These are phyloP conservation scores for Hymenoscyphus repandus DNA, from an alignment of 2,329 filamentous ascomycete species.

Conservation along the genomic window DNA sequence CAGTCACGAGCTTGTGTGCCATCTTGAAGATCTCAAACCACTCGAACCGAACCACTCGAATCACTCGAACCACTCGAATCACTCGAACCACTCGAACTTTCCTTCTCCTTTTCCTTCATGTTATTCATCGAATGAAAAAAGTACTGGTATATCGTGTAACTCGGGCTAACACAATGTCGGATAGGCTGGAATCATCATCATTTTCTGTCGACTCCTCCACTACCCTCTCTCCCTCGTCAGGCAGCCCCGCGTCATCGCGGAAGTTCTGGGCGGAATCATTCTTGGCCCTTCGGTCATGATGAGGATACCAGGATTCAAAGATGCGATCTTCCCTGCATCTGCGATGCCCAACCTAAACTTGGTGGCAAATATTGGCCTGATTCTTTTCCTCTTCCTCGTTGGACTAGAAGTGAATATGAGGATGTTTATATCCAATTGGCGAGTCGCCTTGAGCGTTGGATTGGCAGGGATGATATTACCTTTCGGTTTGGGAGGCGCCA, in stretches of 20 bases:
- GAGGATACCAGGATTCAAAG: slow-evolving; percentile 72
- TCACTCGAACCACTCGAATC: too few relatives aligned
- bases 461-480: slow-evolving; percentile 75
- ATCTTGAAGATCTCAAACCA: too few relatives aligned
- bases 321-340: slow-evolving; percentile 67
- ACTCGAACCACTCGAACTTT: too few relatives aligned
- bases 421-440: slow-evolving; percentile 75
- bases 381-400: slow-evolving; percentile 83
- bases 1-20: too few relatives aligned
- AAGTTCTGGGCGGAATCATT: slow-evolving; percentile 79
- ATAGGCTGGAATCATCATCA: slow-evolving; percentile 66
- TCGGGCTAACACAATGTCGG: slow-evolving; percentile 9
- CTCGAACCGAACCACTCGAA: too few relatives aligned
- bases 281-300: slow-evolving; percentile 86
- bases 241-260: slow-evolving; percentile 77
- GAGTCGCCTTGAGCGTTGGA: slow-evolving; percentile 70
- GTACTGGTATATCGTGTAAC: too few relatives aligned
- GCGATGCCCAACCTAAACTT: slow-evolving; percentile 73
- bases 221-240: slow-evolving; percentile 71
- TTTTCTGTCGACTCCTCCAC: slow-evolving; percentile 69
- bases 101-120: background rate
- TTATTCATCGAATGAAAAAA: background rate
- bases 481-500: slow-evolving; percentile 74
- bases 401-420: slow-evolving; percentile 82
- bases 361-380: slow-evolving; percentile 76